Conservation (phyloP, 805 yeast species). For the Saccharomycopsis fodiens region DNA sequence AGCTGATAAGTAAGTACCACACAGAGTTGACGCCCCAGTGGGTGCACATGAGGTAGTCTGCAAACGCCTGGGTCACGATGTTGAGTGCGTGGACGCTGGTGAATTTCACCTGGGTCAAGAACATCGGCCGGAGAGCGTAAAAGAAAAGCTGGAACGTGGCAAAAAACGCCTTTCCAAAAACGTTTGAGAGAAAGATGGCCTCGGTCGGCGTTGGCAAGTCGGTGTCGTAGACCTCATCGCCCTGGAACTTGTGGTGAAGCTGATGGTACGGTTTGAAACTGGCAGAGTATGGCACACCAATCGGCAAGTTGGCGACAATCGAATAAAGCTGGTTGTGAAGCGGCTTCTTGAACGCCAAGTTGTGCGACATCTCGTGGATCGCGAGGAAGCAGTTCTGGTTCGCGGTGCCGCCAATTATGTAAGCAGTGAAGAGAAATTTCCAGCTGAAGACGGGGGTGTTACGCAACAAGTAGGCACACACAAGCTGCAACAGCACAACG, state of each 20-base stretch:
- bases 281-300: slow-evolving; percentile 86
- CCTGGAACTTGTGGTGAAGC: slow-evolving; percentile 83
- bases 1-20: slow-evolving; percentile 60
- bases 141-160: slow-evolving; percentile 85
- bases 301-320: slow-evolving; percentile 72
- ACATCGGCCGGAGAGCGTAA: slow-evolving; percentile 87
- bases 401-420: slow-evolving; percentile 78
- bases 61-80: slow-evolving; percentile 44
- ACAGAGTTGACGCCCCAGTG: slow-evolving; percentile 60
- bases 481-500: slow-evolving; percentile 64
- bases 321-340: slow-evolving; percentile 70
- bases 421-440: slow-evolving; percentile 57
- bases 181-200: slow-evolving; percentile 63
- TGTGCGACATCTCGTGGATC: slow-evolving; percentile 83
- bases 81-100: slow-evolving; percentile 71
- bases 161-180: slow-evolving; percentile 83
- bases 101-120: slow-evolving; percentile 65
- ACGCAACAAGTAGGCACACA: slow-evolving; percentile 54
- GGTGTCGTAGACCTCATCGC: slow-evolving; percentile 77
- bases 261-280: slow-evolving; percentile 84
- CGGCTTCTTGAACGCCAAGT: slow-evolving; percentile 74
- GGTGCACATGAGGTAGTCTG: slow-evolving; percentile 50
- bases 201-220: slow-evolving; percentile 81
- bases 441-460: slow-evolving; percentile 44
- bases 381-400: slow-evolving; percentile 81